Evolutionary conservation across 805 yeast genomes (phyloP).

Genomic region (Saccharomycopsis sp.): DNA sequence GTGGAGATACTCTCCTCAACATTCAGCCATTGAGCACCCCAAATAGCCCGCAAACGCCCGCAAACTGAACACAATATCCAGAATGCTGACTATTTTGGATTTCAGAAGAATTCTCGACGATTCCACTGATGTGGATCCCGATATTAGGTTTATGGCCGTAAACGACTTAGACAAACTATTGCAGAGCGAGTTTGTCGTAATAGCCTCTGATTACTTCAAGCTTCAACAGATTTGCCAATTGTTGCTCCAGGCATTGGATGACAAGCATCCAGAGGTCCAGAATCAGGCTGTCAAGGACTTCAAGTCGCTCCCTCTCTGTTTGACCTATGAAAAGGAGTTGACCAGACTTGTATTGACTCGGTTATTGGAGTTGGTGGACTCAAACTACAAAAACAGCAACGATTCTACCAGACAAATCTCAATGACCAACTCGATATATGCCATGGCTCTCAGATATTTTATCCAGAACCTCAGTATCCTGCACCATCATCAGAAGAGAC

Average conservation of each 20-base stretch:
- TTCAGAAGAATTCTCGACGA: slow-evolving; percentile 32
- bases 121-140: slow-evolving; percentile 68
- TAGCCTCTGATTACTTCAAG: not conserved
- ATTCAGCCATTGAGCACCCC: no score
- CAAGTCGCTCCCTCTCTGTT: slow-evolving; percentile 3
- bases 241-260: slow-evolving; percentile 8
- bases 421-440: slow-evolving; percentile 13
- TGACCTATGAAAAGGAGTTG: not conserved
- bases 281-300: slow-evolving; percentile 18
- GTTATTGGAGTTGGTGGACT: slow-evolving; percentile 3
- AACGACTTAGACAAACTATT: slow-evolving; percentile 56
- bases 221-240: not conserved
- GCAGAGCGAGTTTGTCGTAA: not conserved
- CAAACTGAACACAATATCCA: no score
- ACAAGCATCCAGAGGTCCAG: slow-evolving; percentile 19
- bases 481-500: not conserved
- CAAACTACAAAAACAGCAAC: slow-evolving; percentile 4
- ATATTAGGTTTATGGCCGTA: slow-evolving; percentile 78
- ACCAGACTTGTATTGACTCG: not conserved
- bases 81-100: no score
- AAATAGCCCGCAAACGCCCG: no score
- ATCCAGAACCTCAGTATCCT: slow-evolving; percentile 11
- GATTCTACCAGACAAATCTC: not conserved
- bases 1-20: no score
- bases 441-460: slow-evolving; percentile 19